Conservation (phyloP, 2,329 filamentous ascomycete species). For the Simplicillium aogashimaense region DNA sequence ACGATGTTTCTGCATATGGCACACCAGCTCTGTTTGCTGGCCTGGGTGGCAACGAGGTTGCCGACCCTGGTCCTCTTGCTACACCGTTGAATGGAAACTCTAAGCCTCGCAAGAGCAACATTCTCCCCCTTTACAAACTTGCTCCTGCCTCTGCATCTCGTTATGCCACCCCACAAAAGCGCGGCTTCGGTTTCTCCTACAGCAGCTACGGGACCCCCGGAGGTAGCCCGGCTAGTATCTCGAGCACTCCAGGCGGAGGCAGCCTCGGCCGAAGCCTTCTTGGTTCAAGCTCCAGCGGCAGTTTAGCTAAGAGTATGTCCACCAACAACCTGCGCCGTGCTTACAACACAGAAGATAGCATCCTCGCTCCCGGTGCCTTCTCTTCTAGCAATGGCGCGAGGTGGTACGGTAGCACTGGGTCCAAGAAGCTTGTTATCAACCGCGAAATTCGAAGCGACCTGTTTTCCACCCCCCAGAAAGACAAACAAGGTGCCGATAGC, state of each 20-base stretch:
- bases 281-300: slow-evolving; percentile 57
- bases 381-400: slow-evolving; percentile 56
- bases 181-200: slow-evolving; percentile 86
- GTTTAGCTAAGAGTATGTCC: slow-evolving; percentile 79
- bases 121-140: slow-evolving; percentile 79
- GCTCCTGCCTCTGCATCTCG: slow-evolving; percentile 73
- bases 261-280: slow-evolving; percentile 53
- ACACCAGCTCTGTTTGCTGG: slow-evolving; percentile 77
- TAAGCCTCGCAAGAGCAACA: slow-evolving; percentile 68
- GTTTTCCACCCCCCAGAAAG: slow-evolving; percentile 50
- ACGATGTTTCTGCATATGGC: slow-evolving; percentile 81
- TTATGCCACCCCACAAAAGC: slow-evolving; percentile 74
- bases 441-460: slow-evolving; percentile 69
- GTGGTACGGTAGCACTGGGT: slow-evolving; percentile 55
- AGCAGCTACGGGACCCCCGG: slow-evolving; percentile 80
- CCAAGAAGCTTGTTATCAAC: slow-evolving; percentile 92
- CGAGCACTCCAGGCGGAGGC: slow-evolving; percentile 54
- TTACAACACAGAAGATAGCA: slow-evolving; percentile 75
- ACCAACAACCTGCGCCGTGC: slow-evolving; percentile 76
- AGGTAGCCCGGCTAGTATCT: slow-evolving; percentile 54
- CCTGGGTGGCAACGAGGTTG: slow-evolving; percentile 50
- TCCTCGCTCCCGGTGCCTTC: slow-evolving; percentile 78
- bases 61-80: slow-evolving; percentile 79
- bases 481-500: slow-evolving; percentile 31
- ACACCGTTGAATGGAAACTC: slow-evolving; percentile 71